Evolutionary conservation across 176 grass and related monocot species (phyloP).

Genomic region (Triticum timopheevii): DNA sequence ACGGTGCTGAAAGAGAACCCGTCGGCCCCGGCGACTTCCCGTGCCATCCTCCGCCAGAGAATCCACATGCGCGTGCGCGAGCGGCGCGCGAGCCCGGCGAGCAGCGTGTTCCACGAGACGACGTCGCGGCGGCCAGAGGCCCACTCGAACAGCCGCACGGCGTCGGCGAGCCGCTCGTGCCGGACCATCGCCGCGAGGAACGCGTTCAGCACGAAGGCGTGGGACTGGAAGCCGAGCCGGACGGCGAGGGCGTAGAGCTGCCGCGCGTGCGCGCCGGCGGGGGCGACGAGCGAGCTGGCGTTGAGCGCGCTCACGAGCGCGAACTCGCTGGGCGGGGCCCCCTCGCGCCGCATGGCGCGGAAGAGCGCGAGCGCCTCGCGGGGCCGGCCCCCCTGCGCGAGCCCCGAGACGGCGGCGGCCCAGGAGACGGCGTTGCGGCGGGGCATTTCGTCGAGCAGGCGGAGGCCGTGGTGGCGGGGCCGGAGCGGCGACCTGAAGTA

Average conservation of each 20-base stretch:
- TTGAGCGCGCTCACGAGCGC: slow-evolving; percentile 62
- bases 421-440: slow-evolving; percentile 55
- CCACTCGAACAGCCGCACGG: slow-evolving; percentile 35
- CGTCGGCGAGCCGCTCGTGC: slow-evolving; percentile 31
- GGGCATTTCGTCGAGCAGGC: slow-evolving; percentile 70
- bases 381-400: slow-evolving; percentile 33
- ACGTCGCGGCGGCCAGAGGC: slow-evolving; percentile 13
- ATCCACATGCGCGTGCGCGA: slow-evolving; percentile 34
- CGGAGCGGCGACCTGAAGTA: slow-evolving; percentile 38
- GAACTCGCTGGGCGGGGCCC: slow-evolving; percentile 56
- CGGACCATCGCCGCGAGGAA: slow-evolving; percentile 55
- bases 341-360: slow-evolving; percentile 34
- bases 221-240: slow-evolving; percentile 49
- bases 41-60: slow-evolving; percentile 53
- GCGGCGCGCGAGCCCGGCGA: slow-evolving; percentile 34
- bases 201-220: slow-evolving; percentile 60
- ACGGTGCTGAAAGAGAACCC: slow-evolving; percentile 70
- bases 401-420: slow-evolving; percentile 48
- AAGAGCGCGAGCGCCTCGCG: slow-evolving; percentile 47
- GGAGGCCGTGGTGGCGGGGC: slow-evolving; percentile 28
- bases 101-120: slow-evolving; percentile 71
- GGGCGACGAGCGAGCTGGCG: slow-evolving; percentile 36
- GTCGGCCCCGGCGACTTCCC: slow-evolving; percentile 29
- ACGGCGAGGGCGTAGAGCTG: slow-evolving; percentile 46
- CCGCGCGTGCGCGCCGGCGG: neutral